Percentiles rank a stretch among this genome's conserved stretches.
phyloP scores from a whole-genome alignment of 331 rosid genomes.

The Phaseolus coccineus region DNA sequence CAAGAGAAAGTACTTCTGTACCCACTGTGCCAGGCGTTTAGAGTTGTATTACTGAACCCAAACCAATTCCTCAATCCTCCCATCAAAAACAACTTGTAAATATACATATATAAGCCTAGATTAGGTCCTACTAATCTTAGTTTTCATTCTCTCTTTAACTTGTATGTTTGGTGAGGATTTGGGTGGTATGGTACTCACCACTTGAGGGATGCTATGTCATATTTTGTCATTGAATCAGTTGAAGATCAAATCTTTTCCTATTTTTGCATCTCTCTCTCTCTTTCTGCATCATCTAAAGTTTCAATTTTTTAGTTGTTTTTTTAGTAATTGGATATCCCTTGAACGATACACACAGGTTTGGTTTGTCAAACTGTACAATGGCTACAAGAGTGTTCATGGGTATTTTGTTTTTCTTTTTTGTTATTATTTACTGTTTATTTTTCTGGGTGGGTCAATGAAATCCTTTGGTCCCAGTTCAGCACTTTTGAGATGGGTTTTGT shows the following conservation, averaged over 20 bases:
- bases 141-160: too few species aligned
- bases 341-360: not conserved
- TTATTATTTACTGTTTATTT: not conserved
- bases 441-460: not conserved
- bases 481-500: conserved; percentile 9
- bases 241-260: not conserved
- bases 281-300: not conserved
- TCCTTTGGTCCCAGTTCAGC: not conserved
- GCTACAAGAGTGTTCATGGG: not conserved
- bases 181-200: not conserved
- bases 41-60: conserved; percentile 47
- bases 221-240: not conserved
- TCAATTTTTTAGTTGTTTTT: not conserved
- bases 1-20: conserved; percentile 82
- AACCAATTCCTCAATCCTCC: not conserved
- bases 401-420: not conserved
- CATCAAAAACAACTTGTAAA: not conserved
- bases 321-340: not conserved
- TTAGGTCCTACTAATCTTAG: not conserved
- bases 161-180: not conserved
- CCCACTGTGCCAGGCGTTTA: conserved; percentile 72
- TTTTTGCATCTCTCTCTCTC: not conserved
- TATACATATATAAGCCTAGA: not conserved
- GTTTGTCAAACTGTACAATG: not conserved
- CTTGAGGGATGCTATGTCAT: not conserved